These are phyloP conservation scores for Tagetes patula DNA, from an alignment of 129 eudicot species.

Conservation along the genomic window DNA sequence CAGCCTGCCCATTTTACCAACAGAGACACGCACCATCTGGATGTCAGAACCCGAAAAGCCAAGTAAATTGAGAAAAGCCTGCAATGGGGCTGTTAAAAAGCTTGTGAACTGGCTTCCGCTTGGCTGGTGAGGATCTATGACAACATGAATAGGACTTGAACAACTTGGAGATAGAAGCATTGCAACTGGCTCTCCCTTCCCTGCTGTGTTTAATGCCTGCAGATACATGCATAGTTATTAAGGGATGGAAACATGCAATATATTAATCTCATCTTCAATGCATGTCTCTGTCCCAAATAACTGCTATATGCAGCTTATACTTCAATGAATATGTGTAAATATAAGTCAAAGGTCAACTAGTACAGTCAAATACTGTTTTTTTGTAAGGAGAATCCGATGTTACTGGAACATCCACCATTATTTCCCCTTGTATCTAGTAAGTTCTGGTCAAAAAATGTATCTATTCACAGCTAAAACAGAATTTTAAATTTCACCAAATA, in stretches of 20 bases:
- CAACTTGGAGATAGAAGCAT: constrained; percentile 78
- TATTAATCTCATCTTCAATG: not conserved
- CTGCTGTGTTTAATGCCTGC: constrained; percentile 62
- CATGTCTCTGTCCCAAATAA: constrained; percentile 10
- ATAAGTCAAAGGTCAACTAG: constrained; percentile 1
- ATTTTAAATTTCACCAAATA: not conserved
- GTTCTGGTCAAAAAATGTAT: constrained; percentile 7
- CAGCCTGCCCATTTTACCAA: constrained; percentile 1
- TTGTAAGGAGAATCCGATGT: not conserved
- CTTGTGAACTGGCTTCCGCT: constrained; percentile 80
- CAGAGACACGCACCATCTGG: constrained; percentile 48
- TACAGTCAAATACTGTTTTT: constrained; percentile 1
- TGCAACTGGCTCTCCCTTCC: constrained; percentile 78
- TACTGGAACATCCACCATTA: not conserved
- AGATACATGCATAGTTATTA: not conserved
- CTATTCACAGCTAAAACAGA: constrained; percentile 7
- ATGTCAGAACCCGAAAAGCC: constrained; percentile 73
- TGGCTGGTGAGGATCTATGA: constrained; percentile 57
- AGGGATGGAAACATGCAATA: not conserved
- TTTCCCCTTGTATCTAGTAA: not conserved
- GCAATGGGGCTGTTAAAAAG: constrained; percentile 88
- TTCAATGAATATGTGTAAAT: not conserved
- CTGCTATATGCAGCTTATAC: not conserved
- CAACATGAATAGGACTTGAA: constrained; percentile 47
- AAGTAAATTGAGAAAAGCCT: constrained; percentile 69